A percentile compares a stretch with the other conserved stretches of the same genome.
Evolutionary conservation across 208 protist species (phyloP).

Genomic region (Tritrichomonas foetus): DNA sequence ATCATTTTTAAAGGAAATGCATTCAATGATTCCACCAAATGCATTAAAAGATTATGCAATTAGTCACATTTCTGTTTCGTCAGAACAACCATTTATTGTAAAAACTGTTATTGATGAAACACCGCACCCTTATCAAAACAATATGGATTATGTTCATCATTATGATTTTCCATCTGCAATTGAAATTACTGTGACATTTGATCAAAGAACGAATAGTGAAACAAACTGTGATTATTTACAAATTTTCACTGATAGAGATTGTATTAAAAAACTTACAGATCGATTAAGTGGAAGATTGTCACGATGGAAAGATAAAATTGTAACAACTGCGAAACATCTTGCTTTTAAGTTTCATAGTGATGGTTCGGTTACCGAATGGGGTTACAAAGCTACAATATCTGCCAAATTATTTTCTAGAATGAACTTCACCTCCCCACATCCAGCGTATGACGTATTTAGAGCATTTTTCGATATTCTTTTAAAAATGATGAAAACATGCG

Average conservation of each 20-base stretch:
- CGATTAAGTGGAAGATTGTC: neutral
- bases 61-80: neutral
- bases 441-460: neutral
- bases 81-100: neutral
- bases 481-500: constrained; percentile 4
- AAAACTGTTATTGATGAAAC: constrained; percentile 4
- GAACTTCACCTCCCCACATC: neutral
- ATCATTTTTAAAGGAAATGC: neutral
- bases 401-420: neutral
- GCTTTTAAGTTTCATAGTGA: constrained; percentile 17
- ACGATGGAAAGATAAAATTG: neutral
- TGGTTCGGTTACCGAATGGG: neutral
- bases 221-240: constrained; percentile 18
- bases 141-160: neutral
- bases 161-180: neutral
- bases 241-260: neutral
- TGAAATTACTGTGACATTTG: neutral
- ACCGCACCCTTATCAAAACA: constrained; percentile 19
- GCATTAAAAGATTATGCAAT: neutral
- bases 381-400: constrained; percentile 12
- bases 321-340: neutral
- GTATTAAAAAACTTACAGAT: neutral
- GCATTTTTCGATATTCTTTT: neutral
- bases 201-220: neutral
- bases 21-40: neutral